Conservation (phyloP, 1,284 basidiomycete species). For the Boletus mariae region DNA sequence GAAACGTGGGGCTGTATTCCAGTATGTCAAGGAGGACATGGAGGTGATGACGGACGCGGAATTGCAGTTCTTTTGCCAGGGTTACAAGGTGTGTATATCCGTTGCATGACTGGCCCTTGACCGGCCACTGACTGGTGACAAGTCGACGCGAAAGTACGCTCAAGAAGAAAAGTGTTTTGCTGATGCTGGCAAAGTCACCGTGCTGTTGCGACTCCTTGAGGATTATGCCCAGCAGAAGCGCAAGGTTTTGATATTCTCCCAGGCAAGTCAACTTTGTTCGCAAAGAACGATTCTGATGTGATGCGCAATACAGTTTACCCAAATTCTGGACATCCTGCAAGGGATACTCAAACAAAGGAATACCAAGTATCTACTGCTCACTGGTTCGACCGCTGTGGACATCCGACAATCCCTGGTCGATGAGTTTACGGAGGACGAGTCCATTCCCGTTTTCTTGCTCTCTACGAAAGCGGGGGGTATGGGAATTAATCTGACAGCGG, state of each 20-base stretch:
- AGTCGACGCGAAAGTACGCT: slow-evolving; percentile 80
- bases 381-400: slow-evolving; percentile 92
- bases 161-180: slow-evolving; percentile 77
- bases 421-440: slow-evolving; percentile 90
- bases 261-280: slow-evolving; percentile 45
- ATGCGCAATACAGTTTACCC: slow-evolving; percentile 69
- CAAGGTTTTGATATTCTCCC: slow-evolving; percentile 91
- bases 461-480: slow-evolving; percentile 95
- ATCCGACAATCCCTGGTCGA: slow-evolving; percentile 93
- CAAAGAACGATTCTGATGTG: neutral
- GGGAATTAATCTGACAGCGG: slow-evolving; percentile 90
- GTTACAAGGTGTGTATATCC: slow-evolving; percentile 64
- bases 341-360: slow-evolving; percentile 75
- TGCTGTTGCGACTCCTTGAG: slow-evolving; percentile 70
- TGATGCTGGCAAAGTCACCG: slow-evolving; percentile 86
- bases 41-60: slow-evolving; percentile 95
- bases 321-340: slow-evolving; percentile 91
- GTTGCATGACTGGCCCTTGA: neutral
- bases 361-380: slow-evolving; percentile 85
- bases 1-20: slow-evolving; percentile 72
- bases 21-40: slow-evolving; percentile 89
- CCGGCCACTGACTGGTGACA: slow-evolving; percentile 8
- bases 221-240: slow-evolving; percentile 70
- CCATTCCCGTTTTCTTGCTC: slow-evolving; percentile 90
- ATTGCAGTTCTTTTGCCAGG: slow-evolving; percentile 75